phyloP scores from a whole-genome alignment of 371 early-diverging fungal species.

The Mucor lusitanicus region DNA sequence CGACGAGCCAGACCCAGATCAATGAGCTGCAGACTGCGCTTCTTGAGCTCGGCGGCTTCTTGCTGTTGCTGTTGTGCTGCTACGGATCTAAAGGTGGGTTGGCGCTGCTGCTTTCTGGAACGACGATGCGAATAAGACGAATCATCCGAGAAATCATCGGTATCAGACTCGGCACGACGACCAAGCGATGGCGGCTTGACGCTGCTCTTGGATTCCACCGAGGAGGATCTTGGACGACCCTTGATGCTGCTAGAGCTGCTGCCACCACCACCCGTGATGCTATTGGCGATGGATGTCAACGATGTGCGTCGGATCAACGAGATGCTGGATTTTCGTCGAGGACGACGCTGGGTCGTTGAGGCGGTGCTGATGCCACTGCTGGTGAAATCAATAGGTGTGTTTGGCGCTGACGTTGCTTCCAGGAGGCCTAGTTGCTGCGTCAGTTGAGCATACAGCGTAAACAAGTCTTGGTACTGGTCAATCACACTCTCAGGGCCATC shows the following conservation, averaged over 20 bases:
- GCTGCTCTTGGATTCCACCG: conserved; percentile 4
- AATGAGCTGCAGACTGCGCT: conserved; percentile 11
- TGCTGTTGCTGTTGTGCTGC: not conserved
- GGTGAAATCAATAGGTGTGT: not conserved
- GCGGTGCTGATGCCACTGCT: not conserved
- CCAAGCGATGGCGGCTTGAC: not conserved
- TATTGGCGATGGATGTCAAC: not conserved
- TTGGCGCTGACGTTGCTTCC: not conserved
- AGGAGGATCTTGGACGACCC: conserved; percentile 10
- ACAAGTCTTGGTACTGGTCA: conserved; percentile 56
- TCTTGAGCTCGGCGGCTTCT: conserved; percentile 4
- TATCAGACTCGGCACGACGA: conserved; percentile 8
- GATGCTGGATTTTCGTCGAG: conserved; percentile 7
- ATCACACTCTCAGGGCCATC: conserved; percentile 58
- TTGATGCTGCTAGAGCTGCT: not conserved
- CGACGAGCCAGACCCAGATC: conserved; percentile 16
- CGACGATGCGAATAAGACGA: conserved; percentile 1
- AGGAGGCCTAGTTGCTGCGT: conserved; percentile 27
- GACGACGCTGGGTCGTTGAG: not conserved
- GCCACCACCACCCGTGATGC: not conserved
- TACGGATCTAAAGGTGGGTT: not conserved
- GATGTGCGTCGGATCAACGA: conserved; percentile 16
- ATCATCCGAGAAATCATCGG: conserved; percentile 10
- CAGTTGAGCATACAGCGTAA: conserved; percentile 62
- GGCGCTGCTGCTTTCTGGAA: not conserved